Conservation (phyloP, 129 eudicot species). For the Erigeron canadensis region DNA sequence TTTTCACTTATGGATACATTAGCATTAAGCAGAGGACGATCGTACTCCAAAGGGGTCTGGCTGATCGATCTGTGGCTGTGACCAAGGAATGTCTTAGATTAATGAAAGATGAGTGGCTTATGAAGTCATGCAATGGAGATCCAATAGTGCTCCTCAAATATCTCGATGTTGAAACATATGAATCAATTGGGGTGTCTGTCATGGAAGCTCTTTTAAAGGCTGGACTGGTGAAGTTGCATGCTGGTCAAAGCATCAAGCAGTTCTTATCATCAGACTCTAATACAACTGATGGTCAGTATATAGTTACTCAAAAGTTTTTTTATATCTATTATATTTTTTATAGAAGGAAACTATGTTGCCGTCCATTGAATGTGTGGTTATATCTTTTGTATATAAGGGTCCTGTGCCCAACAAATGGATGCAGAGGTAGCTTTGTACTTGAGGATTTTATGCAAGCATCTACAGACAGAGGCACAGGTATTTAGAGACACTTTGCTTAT, state of each 20-base stretch:
- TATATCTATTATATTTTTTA: background rate
- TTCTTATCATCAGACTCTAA: constrained; percentile 38
- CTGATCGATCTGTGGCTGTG: constrained; percentile 80
- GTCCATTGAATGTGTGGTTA: constrained; percentile 14
- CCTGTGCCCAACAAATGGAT: constrained; percentile 57
- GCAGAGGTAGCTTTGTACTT: constrained; percentile 86
- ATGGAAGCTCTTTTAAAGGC: constrained; percentile 66
- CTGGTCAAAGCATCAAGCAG: constrained; percentile 55
- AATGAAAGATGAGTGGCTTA: constrained; percentile 92
- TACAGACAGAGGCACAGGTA: constrained; percentile 80
- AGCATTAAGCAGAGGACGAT: constrained; percentile 87
- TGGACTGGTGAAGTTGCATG: constrained; percentile 64
- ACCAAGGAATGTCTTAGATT: constrained; percentile 74
- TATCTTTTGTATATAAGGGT: constrained; percentile 37
- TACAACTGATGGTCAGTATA: constrained; percentile 59
- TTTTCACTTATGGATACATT: constrained; percentile 6
- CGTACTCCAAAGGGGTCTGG: constrained; percentile 88
- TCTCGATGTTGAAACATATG: constrained; percentile 98
- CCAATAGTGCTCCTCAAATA: constrained; percentile 80
- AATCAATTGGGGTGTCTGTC: constrained; percentile 77
- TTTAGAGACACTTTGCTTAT: constrained; percentile 7
- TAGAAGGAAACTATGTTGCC: background rate
- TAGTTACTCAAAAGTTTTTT: background rate
- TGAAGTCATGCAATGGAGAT: constrained; percentile 79
- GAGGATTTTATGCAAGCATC: constrained; percentile 80